Evolutionary conservation across 129 eudicot genomes (phyloP).

Genomic region (Tagetes erecta): DNA sequence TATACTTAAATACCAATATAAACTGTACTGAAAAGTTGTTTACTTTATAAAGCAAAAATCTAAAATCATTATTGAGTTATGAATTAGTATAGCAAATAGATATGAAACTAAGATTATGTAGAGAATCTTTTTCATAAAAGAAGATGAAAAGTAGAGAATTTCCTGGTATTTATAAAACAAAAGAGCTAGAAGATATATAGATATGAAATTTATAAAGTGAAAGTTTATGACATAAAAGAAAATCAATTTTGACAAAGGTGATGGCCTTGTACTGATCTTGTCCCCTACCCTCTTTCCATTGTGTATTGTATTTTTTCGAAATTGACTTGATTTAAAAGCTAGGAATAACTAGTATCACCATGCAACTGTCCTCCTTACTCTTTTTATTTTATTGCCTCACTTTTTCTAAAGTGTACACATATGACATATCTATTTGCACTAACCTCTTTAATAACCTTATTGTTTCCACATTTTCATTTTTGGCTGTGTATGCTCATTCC

Average conservation of each 20-base stretch:
- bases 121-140: neutral
- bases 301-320: neutral
- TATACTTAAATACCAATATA: too few species aligned
- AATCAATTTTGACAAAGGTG: slow-evolving; percentile 1
- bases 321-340: slow-evolving; percentile 14
- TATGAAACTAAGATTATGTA: neutral
- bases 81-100: too few species aligned
- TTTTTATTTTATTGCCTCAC: slow-evolving; percentile 1
- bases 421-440: neutral
- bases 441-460: neutral
- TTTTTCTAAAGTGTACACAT: neutral
- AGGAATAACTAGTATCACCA: slow-evolving; percentile 16
- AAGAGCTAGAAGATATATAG: neutral
- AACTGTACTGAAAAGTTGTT: too few species aligned
- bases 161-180: neutral
- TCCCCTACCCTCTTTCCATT: neutral
- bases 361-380: slow-evolving; percentile 1
- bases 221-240: neutral
- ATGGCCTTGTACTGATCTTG: slow-evolving; percentile 13
- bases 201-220: neutral
- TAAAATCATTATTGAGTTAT: too few species aligned
- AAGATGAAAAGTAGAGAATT: neutral
- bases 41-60: too few species aligned
- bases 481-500: neutral
- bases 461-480: neutral